Base-by-base conservation (phyloP, 331 rosid species). In the Rosa hybrid region DNA sequence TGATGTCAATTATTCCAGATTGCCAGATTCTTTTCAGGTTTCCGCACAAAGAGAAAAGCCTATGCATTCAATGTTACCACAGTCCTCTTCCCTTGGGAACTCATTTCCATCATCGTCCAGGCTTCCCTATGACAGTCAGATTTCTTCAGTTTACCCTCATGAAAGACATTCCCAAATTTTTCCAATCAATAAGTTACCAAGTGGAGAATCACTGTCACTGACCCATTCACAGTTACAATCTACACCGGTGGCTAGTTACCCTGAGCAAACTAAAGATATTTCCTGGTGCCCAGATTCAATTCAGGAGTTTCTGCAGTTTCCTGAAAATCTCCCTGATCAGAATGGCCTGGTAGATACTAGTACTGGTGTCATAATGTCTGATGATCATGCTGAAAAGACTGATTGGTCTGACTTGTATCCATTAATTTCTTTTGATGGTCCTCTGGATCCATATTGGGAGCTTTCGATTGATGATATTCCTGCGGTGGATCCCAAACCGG, bases 321-420 rank as follows among this genome's bases (percentile, higher is more conserved):
- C 94, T 49, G 93, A 78, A 72, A 82, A 78, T 83, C 84, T 57
- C 76, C 75, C 94, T 64, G 80, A 68, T 85, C 96, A 86, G 87
- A 87, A 80, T 71, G 89, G 82, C 82, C 90, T 80, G 67, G 89
- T 81, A 78, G 92, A 89, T 87, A 68, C 76, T 65, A 38, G 83
- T 83, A 62, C 80, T 21, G 75, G 88, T 82, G 88, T 63, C 74
- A 73, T 89, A 62, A 59, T 81, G 49, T 75, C 89, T 0, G 94
- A 83, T 18, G 92, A 86, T 59, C 89, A 79, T 68, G 77, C 83
- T 44, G 89, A 84, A 77, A 87, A 81, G 86, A 48, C 88, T 65
- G 91, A 89, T 78, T 86, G 91, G 85, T 91, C 87, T 18, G 86
- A 89, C 79, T 92, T 97, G 99, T 97, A 88, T 82, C 91, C 80